Evolutionary conservation across 306 rosid genomes (phyloP).

Genomic region (Abrus precatorius): DNA sequence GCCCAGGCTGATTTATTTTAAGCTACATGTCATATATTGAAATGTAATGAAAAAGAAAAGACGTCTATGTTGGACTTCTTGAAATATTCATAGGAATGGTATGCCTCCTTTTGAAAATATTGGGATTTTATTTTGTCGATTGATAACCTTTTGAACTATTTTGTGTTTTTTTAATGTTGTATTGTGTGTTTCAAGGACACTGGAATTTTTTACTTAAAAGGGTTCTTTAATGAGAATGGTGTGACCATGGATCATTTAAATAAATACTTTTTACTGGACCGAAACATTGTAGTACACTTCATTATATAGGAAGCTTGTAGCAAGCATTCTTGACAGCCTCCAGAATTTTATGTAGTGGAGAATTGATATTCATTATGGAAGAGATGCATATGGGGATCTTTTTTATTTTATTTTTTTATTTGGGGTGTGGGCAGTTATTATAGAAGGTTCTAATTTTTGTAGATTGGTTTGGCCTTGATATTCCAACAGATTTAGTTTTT

Average conservation of each 20-base stretch:
- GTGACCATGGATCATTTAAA: slow-evolving; percentile 10
- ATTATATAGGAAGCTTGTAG: background rate
- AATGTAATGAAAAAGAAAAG: background rate
- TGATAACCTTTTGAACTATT: slow-evolving; percentile 12
- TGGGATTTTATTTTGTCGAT: background rate
- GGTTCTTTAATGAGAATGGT: slow-evolving; percentile 14
- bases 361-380: background rate
- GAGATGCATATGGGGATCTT: background rate
- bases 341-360: background rate
- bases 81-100: background rate
- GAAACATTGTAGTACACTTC: background rate
- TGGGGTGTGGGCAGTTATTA: background rate
- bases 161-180: slow-evolving; percentile 11
- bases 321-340: slow-evolving; percentile 2
- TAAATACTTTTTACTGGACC: background rate
- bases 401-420: background rate
- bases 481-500: background rate
- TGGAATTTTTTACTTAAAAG: background rate
- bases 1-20: slow-evolving; percentile 23
- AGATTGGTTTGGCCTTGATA: background rate
- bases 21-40: slow-evolving; percentile 5
- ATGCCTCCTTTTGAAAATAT: background rate
- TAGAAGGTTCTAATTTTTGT: slow-evolving; percentile 1
- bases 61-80: slow-evolving; percentile 1
- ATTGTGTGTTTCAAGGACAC: slow-evolving; percentile 13